Evolutionary conservation across 306 rosid genomes (phyloP), one percentile per base, ranked within the genome.

Genomic region (Quercus parvula): DNA sequence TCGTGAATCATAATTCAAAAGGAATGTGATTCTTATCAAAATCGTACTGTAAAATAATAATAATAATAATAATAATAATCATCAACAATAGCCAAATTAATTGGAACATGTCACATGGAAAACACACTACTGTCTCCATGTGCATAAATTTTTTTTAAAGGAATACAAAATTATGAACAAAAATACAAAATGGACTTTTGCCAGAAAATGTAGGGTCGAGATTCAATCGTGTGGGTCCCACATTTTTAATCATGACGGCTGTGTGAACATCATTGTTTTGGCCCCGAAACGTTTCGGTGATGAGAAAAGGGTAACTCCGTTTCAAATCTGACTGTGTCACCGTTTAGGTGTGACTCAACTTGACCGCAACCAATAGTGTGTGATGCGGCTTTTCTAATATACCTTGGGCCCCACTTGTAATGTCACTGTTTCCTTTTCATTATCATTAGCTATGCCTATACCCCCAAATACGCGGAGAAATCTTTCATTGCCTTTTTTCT

Each of bases 351-450:
- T 78, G 27, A 64, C 74, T 75, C 56, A 74, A 70, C 82, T 69
- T 59, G 38, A 28, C 70, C 62, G 85, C 75, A 81, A 86, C 86
- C 80, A 82, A 84, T 81, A 24, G 62, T 83, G 46, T 41, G 12
- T 41, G 77, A 84, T 81, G 91, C 89, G 89, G 89, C 81, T 74
- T 77, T 83, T 64, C 33, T 69, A 85, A 84, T 84, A 44, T 73
- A 54, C 31, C 68, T 17, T 0, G 81, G 89, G 87, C 6, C 88
- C 94, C 84, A 84, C 77, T 15, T 15, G 1, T 7, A 18, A 79
- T 75, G 7, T 78, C 77, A 70, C 77, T 79, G 73, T 78, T 85
- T 35, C 17, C 17, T 56, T 72, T 6, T 3, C 75, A 77, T 85
- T 56, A 54, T 25, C 56, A 17, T 9, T 67, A 74, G 72, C 73